Evolutionary conservation across 495 filamentous ascomycete genomes (phyloP).

Genomic region (Elaphomyces granulatus): DNA sequence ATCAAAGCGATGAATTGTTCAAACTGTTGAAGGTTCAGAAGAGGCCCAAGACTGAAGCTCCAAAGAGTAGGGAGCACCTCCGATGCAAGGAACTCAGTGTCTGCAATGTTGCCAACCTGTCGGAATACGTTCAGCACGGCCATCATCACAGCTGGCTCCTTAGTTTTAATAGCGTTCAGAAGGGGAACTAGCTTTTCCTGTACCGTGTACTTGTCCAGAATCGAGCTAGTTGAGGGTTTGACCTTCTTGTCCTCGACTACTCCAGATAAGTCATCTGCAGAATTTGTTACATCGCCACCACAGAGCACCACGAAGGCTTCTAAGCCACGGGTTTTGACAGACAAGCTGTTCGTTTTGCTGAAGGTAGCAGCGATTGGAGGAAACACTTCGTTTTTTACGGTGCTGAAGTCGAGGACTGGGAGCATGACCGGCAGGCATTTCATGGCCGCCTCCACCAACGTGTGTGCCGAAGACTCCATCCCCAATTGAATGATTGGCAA

Average conservation of each 20-base stretch:
- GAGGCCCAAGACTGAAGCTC: conserved; percentile 80
- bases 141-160: conserved; percentile 96
- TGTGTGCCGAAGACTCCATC: conserved; percentile 77
- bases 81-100: conserved; percentile 85
- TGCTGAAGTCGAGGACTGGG: conserved; percentile 81
- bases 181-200: conserved; percentile 92
- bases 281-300: conserved; percentile 42
- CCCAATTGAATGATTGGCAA: conserved; percentile 69
- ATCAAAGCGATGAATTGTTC: conserved; percentile 76
- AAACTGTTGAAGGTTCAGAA: conserved; percentile 79
- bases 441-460: conserved; percentile 71
- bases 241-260: conserved; percentile 33
- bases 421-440: conserved; percentile 58
- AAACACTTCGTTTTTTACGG: conserved; percentile 90
- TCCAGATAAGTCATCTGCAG: conserved; percentile 61
- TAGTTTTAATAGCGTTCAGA: conserved; percentile 87
- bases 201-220: conserved; percentile 91
- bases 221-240: conserved; percentile 46
- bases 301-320: conserved; percentile 85
- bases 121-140: conserved; percentile 72
- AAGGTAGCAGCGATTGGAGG: conserved; percentile 81
- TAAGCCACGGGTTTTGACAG: conserved; percentile 81
- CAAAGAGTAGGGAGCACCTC: conserved; percentile 82
- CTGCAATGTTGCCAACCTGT: conserved; percentile 66
- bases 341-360: conserved; percentile 78